Evolutionary conservation across 2,329 filamentous ascomycete species (phyloP).

Genomic region (Sporothrix mexicana): DNA sequence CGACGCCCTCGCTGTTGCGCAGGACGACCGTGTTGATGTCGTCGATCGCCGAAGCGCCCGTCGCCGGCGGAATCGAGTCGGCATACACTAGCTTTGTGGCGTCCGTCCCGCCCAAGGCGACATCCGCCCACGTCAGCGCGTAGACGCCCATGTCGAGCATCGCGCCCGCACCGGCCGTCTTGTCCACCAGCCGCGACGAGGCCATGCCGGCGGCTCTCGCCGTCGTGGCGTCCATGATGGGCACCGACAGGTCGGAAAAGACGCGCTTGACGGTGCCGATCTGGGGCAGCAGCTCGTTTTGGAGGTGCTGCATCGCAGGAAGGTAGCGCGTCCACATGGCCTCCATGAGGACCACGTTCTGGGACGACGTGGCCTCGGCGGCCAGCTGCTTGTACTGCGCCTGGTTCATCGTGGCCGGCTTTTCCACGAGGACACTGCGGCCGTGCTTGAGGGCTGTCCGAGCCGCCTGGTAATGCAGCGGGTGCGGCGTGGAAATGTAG

Average conservation of each 20-base stretch:
- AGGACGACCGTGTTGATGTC: constrained; percentile 7
- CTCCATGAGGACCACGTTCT: constrained; percentile 11
- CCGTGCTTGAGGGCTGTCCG: not conserved
- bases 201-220: not conserved
- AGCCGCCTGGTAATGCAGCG: constrained; percentile 8
- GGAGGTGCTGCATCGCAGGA: not conserved
- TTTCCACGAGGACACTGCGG: not conserved
- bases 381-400: constrained; percentile 11
- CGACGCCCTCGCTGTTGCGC: not conserved
- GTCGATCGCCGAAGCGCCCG: not conserved
- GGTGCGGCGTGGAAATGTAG: constrained; percentile 19
- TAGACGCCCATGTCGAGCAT: constrained; percentile 20
- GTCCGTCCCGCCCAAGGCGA: not conserved
- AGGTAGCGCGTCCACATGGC: constrained; percentile 23
- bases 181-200: constrained; percentile 1
- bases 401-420: constrained; percentile 15
- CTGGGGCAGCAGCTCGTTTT: not conserved
- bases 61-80: not conserved
- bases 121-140: constrained; percentile 6
- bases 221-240: not conserved
- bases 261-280: constrained; percentile 18
- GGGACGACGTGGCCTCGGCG: not conserved
- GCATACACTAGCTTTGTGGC: not conserved
- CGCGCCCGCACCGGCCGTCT: not conserved
- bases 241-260: constrained; percentile 15